Conservation (phyloP, 2,329 filamentous ascomycete genomes). For the Calonectria crousiana region DNA sequence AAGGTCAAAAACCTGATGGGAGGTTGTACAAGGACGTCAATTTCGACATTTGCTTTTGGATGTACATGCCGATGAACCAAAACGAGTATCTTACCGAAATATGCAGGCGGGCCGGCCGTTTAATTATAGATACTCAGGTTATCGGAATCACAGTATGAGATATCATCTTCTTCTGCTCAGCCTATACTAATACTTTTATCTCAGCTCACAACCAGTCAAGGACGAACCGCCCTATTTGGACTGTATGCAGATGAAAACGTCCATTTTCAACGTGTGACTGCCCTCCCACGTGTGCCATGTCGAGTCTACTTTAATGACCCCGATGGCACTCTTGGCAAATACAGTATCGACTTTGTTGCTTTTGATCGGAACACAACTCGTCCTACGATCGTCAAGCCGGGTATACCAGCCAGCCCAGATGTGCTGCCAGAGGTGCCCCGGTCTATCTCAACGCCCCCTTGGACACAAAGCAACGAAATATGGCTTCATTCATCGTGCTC, state of each 20-base stretch:
- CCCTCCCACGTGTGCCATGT: neutral
- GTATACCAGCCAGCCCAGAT: neutral
- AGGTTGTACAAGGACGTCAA: constrained; percentile 1
- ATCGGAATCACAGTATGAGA: constrained; percentile 15
- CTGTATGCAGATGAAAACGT: constrained; percentile 11
- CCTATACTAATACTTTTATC: neutral
- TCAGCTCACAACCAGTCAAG: constrained; percentile 25
- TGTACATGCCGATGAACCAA: constrained; percentile 28
- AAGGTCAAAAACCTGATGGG: neutral
- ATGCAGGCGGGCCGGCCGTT: constrained; percentile 9
- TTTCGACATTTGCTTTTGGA: constrained; percentile 15
- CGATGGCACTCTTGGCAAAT: neutral
- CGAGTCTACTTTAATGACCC: constrained; percentile 19
- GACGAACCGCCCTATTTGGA: constrained; percentile 20
- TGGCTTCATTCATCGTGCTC: constrained; percentile 21
- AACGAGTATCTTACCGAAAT: constrained; percentile 30
- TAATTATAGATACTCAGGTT: constrained; percentile 3
- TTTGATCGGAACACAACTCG: neutral
- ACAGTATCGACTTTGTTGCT: neutral
- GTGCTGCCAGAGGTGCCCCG: constrained; percentile 3
- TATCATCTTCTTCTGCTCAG: neutral
- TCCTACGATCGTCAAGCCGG: neutral
- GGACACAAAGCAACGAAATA: constrained; percentile 16
- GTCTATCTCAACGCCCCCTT: constrained; percentile 17
- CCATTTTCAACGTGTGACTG: constrained; percentile 5